A percentile compares a stretch with the other conserved stretches of the same genome.
These are phyloP conservation scores for Vicia villosa DNA, from an alignment of 306 rosid species.

Conservation along the genomic window DNA sequence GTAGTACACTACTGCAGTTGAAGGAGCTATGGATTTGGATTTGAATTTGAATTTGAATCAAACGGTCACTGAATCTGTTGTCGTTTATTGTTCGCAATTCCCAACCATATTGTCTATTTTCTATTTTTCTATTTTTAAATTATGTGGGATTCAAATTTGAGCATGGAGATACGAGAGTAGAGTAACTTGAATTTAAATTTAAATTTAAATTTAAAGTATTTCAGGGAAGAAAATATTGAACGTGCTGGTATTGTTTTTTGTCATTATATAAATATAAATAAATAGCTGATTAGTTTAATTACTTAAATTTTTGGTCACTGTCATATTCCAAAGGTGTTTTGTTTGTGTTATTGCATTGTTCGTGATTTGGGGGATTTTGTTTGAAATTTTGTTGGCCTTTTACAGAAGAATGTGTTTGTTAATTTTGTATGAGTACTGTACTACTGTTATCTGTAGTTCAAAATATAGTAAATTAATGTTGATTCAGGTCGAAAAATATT, in stretches of 20 bases:
- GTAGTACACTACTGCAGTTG: background rate
- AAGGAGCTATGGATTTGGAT: constrained; percentile 36
- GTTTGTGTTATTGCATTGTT: background rate
- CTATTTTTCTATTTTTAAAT: background rate
- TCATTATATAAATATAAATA: no score
- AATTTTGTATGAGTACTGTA: no score
- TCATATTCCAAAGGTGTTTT: background rate
- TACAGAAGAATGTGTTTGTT: background rate
- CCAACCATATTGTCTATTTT: constrained; percentile 31
- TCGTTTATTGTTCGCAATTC: constrained; percentile 42
- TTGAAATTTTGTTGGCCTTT: background rate
- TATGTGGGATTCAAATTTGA: constrained; percentile 21
- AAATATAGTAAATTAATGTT: no score
- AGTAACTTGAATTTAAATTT: background rate
- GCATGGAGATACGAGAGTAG: background rate
- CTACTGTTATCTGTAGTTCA: no score
- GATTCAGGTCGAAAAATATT: no score
- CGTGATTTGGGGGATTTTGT: constrained; percentile 8
- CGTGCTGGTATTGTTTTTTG: background rate
- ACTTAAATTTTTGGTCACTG: background rate
- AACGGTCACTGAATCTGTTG: constrained; percentile 65
- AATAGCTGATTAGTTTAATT: background rate
- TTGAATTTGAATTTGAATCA: constrained; percentile 54
- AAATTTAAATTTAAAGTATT: background rate
- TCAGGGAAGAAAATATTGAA: constrained; percentile 14